These are phyloP conservation scores for Eragrostis curvula DNA, from an alignment of 176 grass and related monocot genomes.

Conservation along the genomic window DNA sequence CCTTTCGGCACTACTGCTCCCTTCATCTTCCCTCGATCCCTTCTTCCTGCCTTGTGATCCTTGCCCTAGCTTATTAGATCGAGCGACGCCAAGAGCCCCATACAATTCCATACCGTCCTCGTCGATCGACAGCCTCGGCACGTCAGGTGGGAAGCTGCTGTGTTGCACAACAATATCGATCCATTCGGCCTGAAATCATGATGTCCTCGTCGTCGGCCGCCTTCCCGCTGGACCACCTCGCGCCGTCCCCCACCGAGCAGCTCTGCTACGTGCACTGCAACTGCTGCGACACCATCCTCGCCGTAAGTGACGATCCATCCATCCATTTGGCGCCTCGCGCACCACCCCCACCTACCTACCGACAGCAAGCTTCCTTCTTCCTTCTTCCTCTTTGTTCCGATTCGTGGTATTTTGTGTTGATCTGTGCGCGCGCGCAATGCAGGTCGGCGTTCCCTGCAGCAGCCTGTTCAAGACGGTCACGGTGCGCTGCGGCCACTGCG, in stretches of 20 bases:
- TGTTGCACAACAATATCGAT: no score
- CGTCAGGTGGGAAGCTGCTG: slow-evolving; percentile 19
- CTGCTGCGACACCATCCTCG: slow-evolving; percentile 97
- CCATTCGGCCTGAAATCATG: slow-evolving; percentile 1
- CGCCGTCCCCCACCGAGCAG: slow-evolving; percentile 90
- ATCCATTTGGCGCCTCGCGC: slow-evolving; percentile 2
- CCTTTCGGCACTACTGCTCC: slow-evolving; percentile 11
- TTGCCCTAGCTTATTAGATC: neutral
- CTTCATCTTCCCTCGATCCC: neutral
- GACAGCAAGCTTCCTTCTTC: slow-evolving; percentile 7
- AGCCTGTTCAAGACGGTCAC: slow-evolving; percentile 98
- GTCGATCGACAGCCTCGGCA: slow-evolving; percentile 19
- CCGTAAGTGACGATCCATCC: slow-evolving; percentile 45
- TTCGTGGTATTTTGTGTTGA: neutral
- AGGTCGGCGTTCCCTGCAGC: slow-evolving; percentile 95
- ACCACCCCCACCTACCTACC: slow-evolving; percentile 37
- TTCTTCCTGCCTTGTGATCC: neutral
- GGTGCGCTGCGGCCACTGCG: slow-evolving; percentile 93
- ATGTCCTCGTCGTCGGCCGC: slow-evolving; percentile 78
- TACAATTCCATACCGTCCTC: no score
- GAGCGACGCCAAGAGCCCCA: neutral
- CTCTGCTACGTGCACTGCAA: slow-evolving; percentile 99
- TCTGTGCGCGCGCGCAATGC: neutral
- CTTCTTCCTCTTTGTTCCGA: neutral
- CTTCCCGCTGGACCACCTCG: slow-evolving; percentile 88